Evolutionary conservation across 352 stramenopile species (phyloP).

Genomic region (Phytophthora citricola): DNA sequence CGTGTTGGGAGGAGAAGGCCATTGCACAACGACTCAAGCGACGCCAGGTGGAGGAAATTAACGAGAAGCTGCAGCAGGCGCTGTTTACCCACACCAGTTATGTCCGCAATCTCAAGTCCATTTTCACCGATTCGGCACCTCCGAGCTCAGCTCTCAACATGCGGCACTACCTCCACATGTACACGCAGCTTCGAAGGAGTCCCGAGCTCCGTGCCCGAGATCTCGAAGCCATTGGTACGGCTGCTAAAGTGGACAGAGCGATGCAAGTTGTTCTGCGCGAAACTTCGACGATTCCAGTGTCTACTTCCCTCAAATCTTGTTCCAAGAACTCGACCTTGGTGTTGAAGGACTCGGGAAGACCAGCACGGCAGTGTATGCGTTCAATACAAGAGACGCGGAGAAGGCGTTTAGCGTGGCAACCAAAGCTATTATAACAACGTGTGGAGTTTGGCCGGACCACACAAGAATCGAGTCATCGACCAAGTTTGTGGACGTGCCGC

Average conservation of each 20-base stretch:
- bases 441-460: constrained; percentile 39
- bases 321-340: constrained; percentile 36
- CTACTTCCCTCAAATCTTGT: constrained; percentile 41
- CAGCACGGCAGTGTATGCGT: constrained; percentile 43
- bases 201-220: constrained; percentile 40
- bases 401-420: constrained; percentile 38
- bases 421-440: constrained; percentile 33
- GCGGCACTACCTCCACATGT: constrained; percentile 50
- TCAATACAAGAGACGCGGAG: constrained; percentile 36
- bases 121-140: constrained; percentile 33
- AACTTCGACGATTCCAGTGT: constrained; percentile 36
- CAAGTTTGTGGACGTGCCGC: constrained; percentile 31
- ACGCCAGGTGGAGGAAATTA: constrained; percentile 21
- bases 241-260: constrained; percentile 46
- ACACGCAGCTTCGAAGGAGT: constrained; percentile 42
- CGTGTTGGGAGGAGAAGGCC: constrained; percentile 39
- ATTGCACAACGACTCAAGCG: constrained; percentile 31
- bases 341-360: constrained; percentile 36
- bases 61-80: constrained; percentile 36
- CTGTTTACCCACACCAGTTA: constrained; percentile 20
- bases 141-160: constrained; percentile 43
- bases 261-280: constrained; percentile 48
- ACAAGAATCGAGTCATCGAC: constrained; percentile 24
- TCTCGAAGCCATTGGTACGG: constrained; percentile 31
- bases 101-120: constrained; percentile 26